Conservation (phyloP, 352 stramenopile genomes). For the Pythium graminicola region DNA sequence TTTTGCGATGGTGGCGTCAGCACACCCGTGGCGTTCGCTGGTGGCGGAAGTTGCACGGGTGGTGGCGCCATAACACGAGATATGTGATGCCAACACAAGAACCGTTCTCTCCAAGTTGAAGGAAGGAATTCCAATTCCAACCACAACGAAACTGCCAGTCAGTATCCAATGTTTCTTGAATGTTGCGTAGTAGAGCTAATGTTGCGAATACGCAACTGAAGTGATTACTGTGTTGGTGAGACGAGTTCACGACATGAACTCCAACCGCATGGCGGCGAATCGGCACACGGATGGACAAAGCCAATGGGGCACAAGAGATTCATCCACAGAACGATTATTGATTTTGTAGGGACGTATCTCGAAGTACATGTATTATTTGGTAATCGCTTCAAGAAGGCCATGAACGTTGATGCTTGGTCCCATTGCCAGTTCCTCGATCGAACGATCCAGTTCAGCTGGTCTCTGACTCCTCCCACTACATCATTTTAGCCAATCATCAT, state of each 20-base stretch:
- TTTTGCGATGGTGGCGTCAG: conserved; percentile 11
- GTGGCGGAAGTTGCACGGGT: background rate
- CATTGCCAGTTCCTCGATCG: background rate
- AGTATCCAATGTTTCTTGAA: too few relatives aligned
- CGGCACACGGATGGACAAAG: too few relatives aligned
- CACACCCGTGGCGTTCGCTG: background rate
- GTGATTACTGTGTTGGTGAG: too few relatives aligned
- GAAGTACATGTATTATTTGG: too few relatives aligned
- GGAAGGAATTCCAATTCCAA: background rate
- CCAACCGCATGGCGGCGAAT: too few relatives aligned
- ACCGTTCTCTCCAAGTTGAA: conserved; percentile 3
- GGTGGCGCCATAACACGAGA: background rate
- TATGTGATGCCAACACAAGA: background rate
- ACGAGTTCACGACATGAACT: too few relatives aligned
- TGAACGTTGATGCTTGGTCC: conserved; percentile 1
- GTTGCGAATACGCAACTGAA: background rate
- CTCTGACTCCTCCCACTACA: background rate
- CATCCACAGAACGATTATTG: too few relatives aligned
- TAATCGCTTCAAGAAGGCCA: too few relatives aligned
- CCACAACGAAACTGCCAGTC: conserved; percentile 6
- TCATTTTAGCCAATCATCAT: conserved; percentile 1
- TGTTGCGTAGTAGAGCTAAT: too few relatives aligned
- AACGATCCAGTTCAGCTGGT: conserved; percentile 11
- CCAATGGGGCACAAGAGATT: too few relatives aligned
- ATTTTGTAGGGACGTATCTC: background rate